Evolutionary conservation across 306 rosid genomes (phyloP), one percentile per base, ranked within the genome.

Genomic region (Rosa rugosa): DNA sequence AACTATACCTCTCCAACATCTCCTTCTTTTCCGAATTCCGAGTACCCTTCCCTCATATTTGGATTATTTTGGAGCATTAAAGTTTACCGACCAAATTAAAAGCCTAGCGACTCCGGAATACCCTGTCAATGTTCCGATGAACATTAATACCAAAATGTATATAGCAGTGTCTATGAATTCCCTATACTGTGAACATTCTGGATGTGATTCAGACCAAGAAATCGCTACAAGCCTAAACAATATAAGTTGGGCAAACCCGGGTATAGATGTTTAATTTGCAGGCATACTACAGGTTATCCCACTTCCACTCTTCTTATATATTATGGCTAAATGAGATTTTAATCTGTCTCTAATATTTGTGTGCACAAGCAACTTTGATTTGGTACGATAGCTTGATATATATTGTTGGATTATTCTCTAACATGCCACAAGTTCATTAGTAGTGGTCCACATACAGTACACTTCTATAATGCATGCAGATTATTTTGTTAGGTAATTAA

Each of bases 11-110:
- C 69, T 14, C 5, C 81, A 8, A 27, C 49, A 27, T 3, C 7
- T 42, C 78, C 8, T 36, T 79, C 12, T 1, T 63, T 71, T 25
- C 77, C 77, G 1, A 49, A 18, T 71, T 25, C 77, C 77, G 1
- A 49, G 25, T 11, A 57, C 31, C 25, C 82, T 72, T 11, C 82
- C 82, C 0, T 79, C 65, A 16, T 69, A 18, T 23, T 69, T 17
- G 5, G 77, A 72, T 66, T 1, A 38, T 44, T 44, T 75, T 46
- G 22, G 18, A 72, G 72, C 77, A 0, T 34, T 60, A 1, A 47
- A 60, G 17, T 79, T 79, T 70, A 72, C 82, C 2, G 51, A 49
- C 34, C 66, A 51, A n/a, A 46, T 79, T 2, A 65, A 77, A 62
- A 79, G 82, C 82, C 40, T 79, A 11, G 70, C 67, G 3, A 71